These are phyloP conservation scores for Phellopilus nigrolimitatus DNA, from an alignment of 1,284 basidiomycete species.

Conservation along the genomic window DNA sequence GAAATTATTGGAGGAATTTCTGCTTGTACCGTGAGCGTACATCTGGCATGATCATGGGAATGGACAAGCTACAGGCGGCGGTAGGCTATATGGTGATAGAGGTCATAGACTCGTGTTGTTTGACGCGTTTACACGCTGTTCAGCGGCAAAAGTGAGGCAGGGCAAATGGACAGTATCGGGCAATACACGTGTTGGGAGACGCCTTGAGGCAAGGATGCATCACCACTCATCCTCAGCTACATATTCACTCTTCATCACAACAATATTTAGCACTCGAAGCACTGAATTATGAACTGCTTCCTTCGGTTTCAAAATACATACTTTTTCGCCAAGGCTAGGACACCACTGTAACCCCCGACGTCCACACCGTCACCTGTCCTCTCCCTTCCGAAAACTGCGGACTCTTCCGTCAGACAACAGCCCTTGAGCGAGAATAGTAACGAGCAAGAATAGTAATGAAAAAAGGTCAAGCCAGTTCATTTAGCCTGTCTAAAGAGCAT, in stretches of 20 bases:
- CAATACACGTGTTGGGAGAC: not conserved
- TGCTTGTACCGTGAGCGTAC: slow-evolving; percentile 25
- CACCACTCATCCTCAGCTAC: too few relatives aligned
- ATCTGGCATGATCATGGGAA: slow-evolving; percentile 19
- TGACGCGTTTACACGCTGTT: not conserved
- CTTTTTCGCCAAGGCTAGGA: too few relatives aligned
- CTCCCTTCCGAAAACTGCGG: slow-evolving; percentile 2
- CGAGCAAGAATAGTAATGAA: too few relatives aligned
- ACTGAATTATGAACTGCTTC: too few relatives aligned
- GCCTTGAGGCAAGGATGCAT: not conserved
- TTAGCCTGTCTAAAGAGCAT: too few relatives aligned
- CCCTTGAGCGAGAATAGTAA: too few relatives aligned
- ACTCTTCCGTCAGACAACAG: not conserved
- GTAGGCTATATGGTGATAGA: not conserved
- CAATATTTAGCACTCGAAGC: too few relatives aligned
- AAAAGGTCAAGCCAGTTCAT: too few relatives aligned
- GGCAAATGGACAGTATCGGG: too few relatives aligned
- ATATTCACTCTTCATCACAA: too few relatives aligned
- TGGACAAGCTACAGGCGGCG: not conserved
- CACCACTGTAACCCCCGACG: too few relatives aligned
- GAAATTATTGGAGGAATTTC: slow-evolving; percentile 24
- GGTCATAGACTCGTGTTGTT: not conserved
- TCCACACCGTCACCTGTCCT: not conserved
- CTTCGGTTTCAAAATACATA: too few relatives aligned
- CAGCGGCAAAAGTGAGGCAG: not conserved